These are phyloP conservation scores for Arthrocladium fulminans DNA, from an alignment of 2,329 filamentous ascomycete genomes.

Conservation along the genomic window DNA sequence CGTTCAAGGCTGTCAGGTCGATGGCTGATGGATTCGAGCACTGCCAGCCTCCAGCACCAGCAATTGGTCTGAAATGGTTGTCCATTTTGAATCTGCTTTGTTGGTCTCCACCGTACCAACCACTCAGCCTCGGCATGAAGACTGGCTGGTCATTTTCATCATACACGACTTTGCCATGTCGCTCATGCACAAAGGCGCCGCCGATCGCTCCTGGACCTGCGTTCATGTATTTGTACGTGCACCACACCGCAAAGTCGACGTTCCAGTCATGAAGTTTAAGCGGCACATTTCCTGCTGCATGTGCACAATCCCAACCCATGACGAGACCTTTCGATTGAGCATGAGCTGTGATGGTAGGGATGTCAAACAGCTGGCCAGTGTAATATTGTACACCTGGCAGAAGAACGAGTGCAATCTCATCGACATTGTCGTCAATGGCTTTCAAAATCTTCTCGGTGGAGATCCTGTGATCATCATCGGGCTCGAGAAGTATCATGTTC, in stretches of 20 bases:
- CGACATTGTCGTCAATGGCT: slow-evolving; percentile 64
- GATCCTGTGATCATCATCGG: slow-evolving; percentile 49
- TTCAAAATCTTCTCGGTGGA: slow-evolving; percentile 61
- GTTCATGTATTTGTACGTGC: slow-evolving; percentile 94
- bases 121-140: slow-evolving; percentile 60
- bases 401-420: slow-evolving; percentile 63
- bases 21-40: slow-evolving; percentile 72
- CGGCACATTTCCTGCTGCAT: slow-evolving; percentile 77
- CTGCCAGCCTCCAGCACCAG: slow-evolving; percentile 72
- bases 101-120: slow-evolving; percentile 80
- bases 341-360: slow-evolving; percentile 65
- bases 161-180: slow-evolving; percentile 51
- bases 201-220: slow-evolving; percentile 74
- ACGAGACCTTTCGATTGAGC: slow-evolving; percentile 62
- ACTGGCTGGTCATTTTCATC: slow-evolving; percentile 13
- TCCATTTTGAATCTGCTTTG: slow-evolving; percentile 70
- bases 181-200: slow-evolving; percentile 70
- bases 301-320: slow-evolving; percentile 81
- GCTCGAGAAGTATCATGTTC: slow-evolving; percentile 66
- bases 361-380: slow-evolving; percentile 79
- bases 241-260: slow-evolving; percentile 88
- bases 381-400: slow-evolving; percentile 87
- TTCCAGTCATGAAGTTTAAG: slow-evolving; percentile 79
- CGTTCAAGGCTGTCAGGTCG: slow-evolving; percentile 65
- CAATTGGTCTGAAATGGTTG: slow-evolving; percentile 65